These are phyloP conservation scores for Xylogone sp. DNA, from an alignment of 2,329 filamentous ascomycete genomes.

Conservation along the genomic window DNA sequence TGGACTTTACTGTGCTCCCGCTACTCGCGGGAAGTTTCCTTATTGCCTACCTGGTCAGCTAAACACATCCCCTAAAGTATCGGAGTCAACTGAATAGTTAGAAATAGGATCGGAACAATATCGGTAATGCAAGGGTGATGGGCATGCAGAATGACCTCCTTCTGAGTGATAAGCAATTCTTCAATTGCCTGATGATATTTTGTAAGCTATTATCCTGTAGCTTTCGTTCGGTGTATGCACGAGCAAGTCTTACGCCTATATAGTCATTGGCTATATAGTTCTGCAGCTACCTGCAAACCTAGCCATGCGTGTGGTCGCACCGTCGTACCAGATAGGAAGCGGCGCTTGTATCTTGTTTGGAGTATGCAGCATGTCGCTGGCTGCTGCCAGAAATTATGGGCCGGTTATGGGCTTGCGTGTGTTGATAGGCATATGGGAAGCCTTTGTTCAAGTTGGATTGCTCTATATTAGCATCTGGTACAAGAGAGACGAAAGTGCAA, in stretches of 20 bases:
- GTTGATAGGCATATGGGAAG: not conserved
- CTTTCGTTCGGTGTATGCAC: not conserved
- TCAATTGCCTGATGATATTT: not conserved
- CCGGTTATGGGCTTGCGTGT: not conserved
- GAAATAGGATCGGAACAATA: slow-evolving; percentile 67
- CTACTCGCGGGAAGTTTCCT: not conserved
- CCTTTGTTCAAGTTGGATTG: not conserved
- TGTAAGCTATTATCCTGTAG: not conserved
- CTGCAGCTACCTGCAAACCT: not conserved
- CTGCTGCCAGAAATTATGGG: not conserved
- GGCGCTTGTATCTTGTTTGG: no score
- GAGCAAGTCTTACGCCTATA: not conserved
- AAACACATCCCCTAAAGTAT: no score
- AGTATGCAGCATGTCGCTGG: no score
- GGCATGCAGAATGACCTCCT: slow-evolving; percentile 39
- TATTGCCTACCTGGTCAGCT: not conserved
- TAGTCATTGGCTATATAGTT: not conserved
- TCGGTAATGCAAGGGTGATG: slow-evolving; percentile 58
- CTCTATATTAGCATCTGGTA: not conserved
- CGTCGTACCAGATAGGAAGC: no score
- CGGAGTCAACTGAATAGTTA: no score
- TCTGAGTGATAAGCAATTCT: slow-evolving; percentile 13
- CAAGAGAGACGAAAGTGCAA: not conserved
- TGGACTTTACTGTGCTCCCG: not conserved
- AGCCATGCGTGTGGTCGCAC: no score